These are phyloP conservation scores for Plantago coronopus DNA, from an alignment of 305 asterid genomes.

Conservation along the genomic window DNA sequence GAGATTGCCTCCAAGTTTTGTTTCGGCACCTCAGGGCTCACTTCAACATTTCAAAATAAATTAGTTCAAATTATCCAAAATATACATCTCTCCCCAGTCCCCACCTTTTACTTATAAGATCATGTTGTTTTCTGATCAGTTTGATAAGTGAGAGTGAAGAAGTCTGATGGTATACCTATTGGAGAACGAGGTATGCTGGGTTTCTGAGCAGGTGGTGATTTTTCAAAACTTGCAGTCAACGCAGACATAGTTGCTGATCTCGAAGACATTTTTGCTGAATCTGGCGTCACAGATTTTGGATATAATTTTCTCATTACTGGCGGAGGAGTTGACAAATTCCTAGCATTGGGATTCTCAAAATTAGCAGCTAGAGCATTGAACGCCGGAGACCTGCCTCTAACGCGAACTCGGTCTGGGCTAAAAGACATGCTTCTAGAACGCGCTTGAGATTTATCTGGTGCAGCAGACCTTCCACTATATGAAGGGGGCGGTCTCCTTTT, in stretches of 20 bases:
- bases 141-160: not conserved
- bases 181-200: conserved; percentile 60
- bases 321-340: conserved; percentile 96
- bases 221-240: conserved; percentile 53
- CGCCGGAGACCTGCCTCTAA: conserved; percentile 97
- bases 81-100: too few relatives aligned
- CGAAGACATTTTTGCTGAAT: conserved; percentile 42
- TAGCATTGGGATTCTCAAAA: conserved; percentile 68
- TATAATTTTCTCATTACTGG: conserved; percentile 72
- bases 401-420: conserved; percentile 80
- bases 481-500: conserved; percentile 71
- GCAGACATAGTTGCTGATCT: conserved; percentile 82
- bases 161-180: conserved; percentile 42
- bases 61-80: too few relatives aligned
- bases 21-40: conserved; percentile 40
- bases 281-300: conserved; percentile 66
- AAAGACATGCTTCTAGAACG: conserved; percentile 91
- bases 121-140: too few relatives aligned
- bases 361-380: conserved; percentile 92
- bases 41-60: conserved; percentile 14
- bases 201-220: conserved; percentile 47
- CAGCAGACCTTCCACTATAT: conserved; percentile 75
- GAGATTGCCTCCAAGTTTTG: conserved; percentile 43
- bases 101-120: too few relatives aligned
- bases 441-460: conserved; percentile 66